Evolutionary conservation across 2,329 filamentous ascomycete species (phyloP).

Genomic region (Neonectria magnoliae): DNA sequence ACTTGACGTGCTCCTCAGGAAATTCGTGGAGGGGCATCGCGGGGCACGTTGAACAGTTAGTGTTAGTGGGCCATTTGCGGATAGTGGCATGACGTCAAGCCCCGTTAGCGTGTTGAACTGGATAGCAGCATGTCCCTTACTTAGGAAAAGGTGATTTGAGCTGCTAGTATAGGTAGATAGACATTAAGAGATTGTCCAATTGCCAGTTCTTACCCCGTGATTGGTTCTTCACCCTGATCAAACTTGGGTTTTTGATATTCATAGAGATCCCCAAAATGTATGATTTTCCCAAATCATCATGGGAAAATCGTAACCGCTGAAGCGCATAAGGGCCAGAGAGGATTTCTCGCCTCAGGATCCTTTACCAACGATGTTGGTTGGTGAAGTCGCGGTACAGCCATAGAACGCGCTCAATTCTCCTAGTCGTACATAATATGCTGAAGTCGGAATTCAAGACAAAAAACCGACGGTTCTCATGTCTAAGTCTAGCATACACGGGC

Average conservation of each 20-base stretch:
- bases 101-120: slow-evolving; percentile 30
- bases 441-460: no score
- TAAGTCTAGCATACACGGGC: not conserved
- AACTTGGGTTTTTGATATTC: not conserved
- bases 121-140: slow-evolving; percentile 28
- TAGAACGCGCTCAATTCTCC: not conserved
- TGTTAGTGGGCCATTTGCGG: slow-evolving; percentile 35
- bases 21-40: slow-evolving; percentile 41
- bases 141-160: not conserved
- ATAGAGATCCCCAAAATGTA: not conserved
- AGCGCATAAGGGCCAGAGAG: slow-evolving; percentile 20
- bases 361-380: not conserved
- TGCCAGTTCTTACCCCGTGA: not conserved
- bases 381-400: not conserved
- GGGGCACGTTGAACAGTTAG: slow-evolving; percentile 38
- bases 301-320: slow-evolving; percentile 25
- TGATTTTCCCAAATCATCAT: slow-evolving; percentile 1
- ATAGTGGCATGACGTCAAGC: slow-evolving; percentile 42
- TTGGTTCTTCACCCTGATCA: not conserved
- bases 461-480: not conserved
- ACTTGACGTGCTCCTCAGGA: slow-evolving; percentile 21
- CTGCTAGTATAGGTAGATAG: not conserved
- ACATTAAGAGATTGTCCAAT: not conserved
- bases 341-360: slow-evolving; percentile 4
- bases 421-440: not conserved